Conservation (phyloP, 768 basidiomycete species). For the Mycena olivaceomarginata region DNA sequence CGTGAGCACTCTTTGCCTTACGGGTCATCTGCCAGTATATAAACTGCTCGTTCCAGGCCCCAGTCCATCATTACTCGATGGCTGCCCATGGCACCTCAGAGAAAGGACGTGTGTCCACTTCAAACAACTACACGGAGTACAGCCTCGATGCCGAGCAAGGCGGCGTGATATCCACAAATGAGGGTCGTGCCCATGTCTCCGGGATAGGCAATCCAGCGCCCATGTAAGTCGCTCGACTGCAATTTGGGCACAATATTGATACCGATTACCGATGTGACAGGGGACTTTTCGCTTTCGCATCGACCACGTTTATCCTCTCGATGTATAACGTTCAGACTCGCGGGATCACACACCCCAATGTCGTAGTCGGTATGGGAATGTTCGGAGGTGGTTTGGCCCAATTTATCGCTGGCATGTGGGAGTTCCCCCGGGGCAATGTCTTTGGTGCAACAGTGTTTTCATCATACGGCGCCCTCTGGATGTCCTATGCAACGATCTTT, state of each 20-base stretch:
- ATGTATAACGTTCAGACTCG: slow-evolving; percentile 77
- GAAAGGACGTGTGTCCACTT: slow-evolving; percentile 21
- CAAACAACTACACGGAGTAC: neutral
- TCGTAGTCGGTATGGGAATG: slow-evolving; percentile 86
- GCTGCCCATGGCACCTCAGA: neutral
- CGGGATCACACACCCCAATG: slow-evolving; percentile 70
- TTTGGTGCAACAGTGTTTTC: slow-evolving; percentile 87
- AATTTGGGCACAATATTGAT: no score
- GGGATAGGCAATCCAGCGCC: slow-evolving; percentile 29
- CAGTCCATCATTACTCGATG: neutral
- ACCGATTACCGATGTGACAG: neutral
- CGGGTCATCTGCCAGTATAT: slow-evolving; percentile 20
- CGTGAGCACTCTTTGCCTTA: slow-evolving; percentile 31
- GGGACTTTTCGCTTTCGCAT: slow-evolving; percentile 65
- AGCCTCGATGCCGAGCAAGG: slow-evolving; percentile 8
- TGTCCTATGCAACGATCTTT: slow-evolving; percentile 83
- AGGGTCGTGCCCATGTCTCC: slow-evolving; percentile 25
- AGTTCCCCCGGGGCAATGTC: slow-evolving; percentile 75
- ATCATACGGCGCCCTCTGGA: slow-evolving; percentile 87
- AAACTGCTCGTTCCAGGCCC: neutral
- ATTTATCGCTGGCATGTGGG: slow-evolving; percentile 90
- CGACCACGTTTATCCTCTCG: slow-evolving; percentile 83
- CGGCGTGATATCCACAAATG: neutral
- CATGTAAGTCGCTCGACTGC: neutral
- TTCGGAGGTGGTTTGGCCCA: slow-evolving; percentile 86